phyloP scores from a whole-genome alignment of 495 filamentous ascomycete genomes.

The Tuber aestivum region DNA sequence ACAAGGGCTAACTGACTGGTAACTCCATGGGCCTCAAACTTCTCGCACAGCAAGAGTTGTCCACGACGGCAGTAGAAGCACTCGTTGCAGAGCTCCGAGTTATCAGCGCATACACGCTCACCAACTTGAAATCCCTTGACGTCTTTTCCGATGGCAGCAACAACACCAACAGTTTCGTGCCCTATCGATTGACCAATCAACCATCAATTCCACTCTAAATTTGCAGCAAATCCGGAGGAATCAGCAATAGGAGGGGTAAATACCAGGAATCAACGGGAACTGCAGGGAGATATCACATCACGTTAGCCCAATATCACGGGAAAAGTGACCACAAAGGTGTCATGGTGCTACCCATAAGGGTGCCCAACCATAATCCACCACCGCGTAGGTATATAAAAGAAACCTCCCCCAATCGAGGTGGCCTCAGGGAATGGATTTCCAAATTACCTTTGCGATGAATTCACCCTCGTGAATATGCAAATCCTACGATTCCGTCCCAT shows the following conservation, averaged over 20 bases:
- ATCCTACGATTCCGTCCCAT: conserved; percentile 29
- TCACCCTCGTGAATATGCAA: conserved; percentile 61
- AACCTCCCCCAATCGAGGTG: background rate
- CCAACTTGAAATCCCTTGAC: conserved; percentile 61
- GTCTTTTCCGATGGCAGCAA: conserved; percentile 50
- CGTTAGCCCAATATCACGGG: conserved; percentile 18
- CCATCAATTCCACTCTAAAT: background rate
- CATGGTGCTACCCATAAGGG: conserved; percentile 22
- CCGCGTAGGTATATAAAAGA: conserved; percentile 10
- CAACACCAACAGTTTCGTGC: conserved; percentile 55
- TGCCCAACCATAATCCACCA: conserved; percentile 16
- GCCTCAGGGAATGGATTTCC: background rate
- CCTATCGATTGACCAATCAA: conserved; percentile 46
- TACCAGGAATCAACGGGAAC: conserved; percentile 57
- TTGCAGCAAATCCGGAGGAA: background rate
- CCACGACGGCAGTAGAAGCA: conserved; percentile 72
- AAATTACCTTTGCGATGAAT: conserved; percentile 55
- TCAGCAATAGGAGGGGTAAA: background rate
- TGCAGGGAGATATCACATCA: conserved; percentile 27
- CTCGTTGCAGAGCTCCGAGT: conserved; percentile 61
- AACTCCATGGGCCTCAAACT: conserved; percentile 62
- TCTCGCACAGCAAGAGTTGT: conserved; percentile 62
- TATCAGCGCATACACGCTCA: conserved; percentile 54
- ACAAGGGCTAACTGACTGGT: conserved; percentile 39
- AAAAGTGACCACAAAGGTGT: conserved; percentile 34